A percentile compares a stretch with the other conserved stretches of the same genome.
phyloP scores from a whole-genome alignment of 2,329 filamentous ascomycete species.

The Amesomyces nigricolor region DNA sequence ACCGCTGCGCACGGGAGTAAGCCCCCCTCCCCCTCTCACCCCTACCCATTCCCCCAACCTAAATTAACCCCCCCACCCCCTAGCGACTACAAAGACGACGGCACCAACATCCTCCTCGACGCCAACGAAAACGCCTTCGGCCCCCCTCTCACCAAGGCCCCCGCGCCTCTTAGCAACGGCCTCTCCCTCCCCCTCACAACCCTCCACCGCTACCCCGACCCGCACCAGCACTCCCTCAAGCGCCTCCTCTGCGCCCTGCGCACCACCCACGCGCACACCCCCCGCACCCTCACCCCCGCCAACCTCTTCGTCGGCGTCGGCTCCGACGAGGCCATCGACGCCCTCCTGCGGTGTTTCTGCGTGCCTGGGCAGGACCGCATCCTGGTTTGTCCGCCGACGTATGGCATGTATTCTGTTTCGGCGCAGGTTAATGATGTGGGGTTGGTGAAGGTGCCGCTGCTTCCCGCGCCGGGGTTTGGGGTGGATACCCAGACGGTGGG shows the following conservation, averaged over 20 bases:
- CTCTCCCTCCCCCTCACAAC: slow-evolving; percentile 77
- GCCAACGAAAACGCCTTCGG: slow-evolving; percentile 98
- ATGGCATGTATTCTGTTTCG: slow-evolving; percentile 96
- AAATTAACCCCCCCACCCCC: slow-evolving; percentile 29
- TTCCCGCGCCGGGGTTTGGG: slow-evolving; percentile 64
- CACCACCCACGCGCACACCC: slow-evolving; percentile 77
- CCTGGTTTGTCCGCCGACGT: slow-evolving; percentile 90
- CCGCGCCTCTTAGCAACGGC: no score
- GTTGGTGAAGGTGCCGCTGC: slow-evolving; percentile 79
- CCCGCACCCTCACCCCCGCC: slow-evolving; percentile 65
- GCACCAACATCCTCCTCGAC: slow-evolving; percentile 90
- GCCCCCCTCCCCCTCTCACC: slow-evolving; percentile 29
- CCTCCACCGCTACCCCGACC: slow-evolving; percentile 92
- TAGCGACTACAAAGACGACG: slow-evolving; percentile 98
- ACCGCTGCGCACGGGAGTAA: slow-evolving; percentile 77
- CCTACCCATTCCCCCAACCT: not conserved
- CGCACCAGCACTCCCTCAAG: slow-evolving; percentile 85
- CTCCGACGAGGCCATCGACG: slow-evolving; percentile 95
- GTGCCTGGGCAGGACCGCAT: slow-evolving; percentile 81
- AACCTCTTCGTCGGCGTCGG: slow-evolving; percentile 94
- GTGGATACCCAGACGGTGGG: slow-evolving; percentile 67
- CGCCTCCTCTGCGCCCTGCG: slow-evolving; percentile 79
- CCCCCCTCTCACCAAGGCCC: no score
- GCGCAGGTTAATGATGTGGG: slow-evolving; percentile 89
- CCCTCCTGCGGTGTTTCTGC: slow-evolving; percentile 89